A percentile compares a stretch with the other conserved stretches of the same genome.
Evolutionary conservation across 2,329 filamentous ascomycete species (phyloP).

Genomic region (Phaeomoniella chlamydospora): DNA sequence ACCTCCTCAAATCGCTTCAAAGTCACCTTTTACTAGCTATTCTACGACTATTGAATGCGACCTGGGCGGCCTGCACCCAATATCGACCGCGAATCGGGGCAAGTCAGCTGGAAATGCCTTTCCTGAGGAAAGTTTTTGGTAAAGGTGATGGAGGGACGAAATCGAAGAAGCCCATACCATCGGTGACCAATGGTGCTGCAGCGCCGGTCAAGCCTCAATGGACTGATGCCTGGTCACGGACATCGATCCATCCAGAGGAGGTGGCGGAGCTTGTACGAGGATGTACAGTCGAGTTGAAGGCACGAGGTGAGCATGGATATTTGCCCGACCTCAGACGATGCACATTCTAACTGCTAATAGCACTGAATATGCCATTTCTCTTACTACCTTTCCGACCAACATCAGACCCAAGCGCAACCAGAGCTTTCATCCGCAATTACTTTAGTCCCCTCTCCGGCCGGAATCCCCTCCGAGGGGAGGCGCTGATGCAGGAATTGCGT

Average conservation of each 20-base stretch:
- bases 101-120: slow-evolving; percentile 42
- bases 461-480: slow-evolving; percentile 49
- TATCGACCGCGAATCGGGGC: too few relatives aligned
- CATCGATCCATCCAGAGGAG: slow-evolving; percentile 73
- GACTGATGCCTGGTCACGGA: slow-evolving; percentile 78
- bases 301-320: slow-evolving; percentile 54
- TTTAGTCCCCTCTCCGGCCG: slow-evolving; percentile 57
- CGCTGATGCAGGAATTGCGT: slow-evolving; percentile 70
- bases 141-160: slow-evolving; percentile 50
- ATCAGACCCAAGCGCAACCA: slow-evolving; percentile 80
- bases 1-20: too few relatives aligned
- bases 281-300: slow-evolving; percentile 85
- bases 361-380: slow-evolving; percentile 80
- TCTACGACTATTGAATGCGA: too few relatives aligned
- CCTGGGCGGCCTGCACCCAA: too few relatives aligned
- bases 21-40: too few relatives aligned
- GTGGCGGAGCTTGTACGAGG: slow-evolving; percentile 72
- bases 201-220: slow-evolving; percentile 59
- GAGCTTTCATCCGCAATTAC: slow-evolving; percentile 84
- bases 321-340: slow-evolving; percentile 10
- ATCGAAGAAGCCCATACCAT: slow-evolving; percentile 44
- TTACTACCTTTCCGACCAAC: slow-evolving; percentile 88
- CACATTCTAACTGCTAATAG: slow-evolving; percentile 30
- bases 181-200: slow-evolving; percentile 34
- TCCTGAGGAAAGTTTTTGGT: slow-evolving; percentile 53